Percentiles rank a stretch among this genome's conserved stretches.
phyloP scores from a whole-genome alignment of 2,329 filamentous ascomycete genomes.

The Neopestalotiopsis sp. region DNA sequence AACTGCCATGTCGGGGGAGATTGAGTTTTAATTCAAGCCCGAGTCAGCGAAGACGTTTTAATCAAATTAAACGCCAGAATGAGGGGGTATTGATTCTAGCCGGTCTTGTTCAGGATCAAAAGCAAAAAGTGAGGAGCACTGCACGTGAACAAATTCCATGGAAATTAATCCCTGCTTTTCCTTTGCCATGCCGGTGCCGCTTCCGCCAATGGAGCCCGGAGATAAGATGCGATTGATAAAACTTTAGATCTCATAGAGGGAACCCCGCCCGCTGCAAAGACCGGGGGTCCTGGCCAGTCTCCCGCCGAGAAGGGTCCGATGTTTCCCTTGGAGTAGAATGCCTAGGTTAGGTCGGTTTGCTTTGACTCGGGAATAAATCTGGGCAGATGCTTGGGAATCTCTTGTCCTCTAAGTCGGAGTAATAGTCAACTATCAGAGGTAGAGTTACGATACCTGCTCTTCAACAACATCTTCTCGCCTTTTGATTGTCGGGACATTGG shows the following conservation, averaged over 20 bases:
- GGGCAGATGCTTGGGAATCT: not conserved
- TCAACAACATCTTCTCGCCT: no score
- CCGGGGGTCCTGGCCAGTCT: not conserved
- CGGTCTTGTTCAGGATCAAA: no score
- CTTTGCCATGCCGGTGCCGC: not conserved
- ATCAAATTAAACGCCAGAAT: no score
- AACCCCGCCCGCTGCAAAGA: not conserved
- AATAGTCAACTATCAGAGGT: no score
- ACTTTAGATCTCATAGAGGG: not conserved
- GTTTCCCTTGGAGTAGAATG: not conserved
- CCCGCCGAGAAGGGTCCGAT: not conserved
- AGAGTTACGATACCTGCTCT: no score
- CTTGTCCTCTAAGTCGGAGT: not conserved
- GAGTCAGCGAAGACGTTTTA: no score
- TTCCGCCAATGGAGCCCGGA: not conserved
- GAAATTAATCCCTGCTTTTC: not conserved
- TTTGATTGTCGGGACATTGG: not conserved
- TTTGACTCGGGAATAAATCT: not conserved
- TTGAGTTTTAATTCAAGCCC: no score
- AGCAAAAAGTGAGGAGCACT: no score
- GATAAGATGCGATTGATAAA: conserved; percentile 13
- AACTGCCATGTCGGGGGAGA: no score
- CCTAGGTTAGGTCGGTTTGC: not conserved
- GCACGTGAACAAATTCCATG: not conserved
- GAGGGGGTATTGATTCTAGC: no score